Evolutionary conservation across 23 red algal species (phyloP).

Genomic region (Gracilariopsis chorda): DNA sequence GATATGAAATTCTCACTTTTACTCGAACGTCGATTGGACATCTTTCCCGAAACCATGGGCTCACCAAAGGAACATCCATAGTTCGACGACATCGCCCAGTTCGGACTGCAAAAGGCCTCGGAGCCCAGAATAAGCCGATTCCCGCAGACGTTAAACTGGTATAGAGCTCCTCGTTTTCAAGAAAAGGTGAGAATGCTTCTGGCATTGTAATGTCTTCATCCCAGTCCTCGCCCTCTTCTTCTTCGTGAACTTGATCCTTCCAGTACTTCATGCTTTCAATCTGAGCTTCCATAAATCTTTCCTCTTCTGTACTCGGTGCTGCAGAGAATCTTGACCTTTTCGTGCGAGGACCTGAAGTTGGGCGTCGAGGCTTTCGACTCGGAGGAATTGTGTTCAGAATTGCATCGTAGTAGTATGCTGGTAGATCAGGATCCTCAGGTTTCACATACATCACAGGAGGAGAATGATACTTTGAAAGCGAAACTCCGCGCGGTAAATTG

Average conservation of each 20-base stretch:
- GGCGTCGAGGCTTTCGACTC: neutral
- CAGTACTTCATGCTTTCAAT: neutral
- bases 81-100: slow-evolving; percentile 73
- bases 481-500: slow-evolving; percentile 68
- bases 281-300: neutral
- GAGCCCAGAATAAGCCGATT: slow-evolving; percentile 83
- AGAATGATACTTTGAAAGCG: slow-evolving; percentile 66
- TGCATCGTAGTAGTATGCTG: slow-evolving; percentile 87
- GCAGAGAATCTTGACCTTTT: neutral
- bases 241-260: slow-evolving; percentile 8
- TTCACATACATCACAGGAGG: slow-evolving; percentile 72
- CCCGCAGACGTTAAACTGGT: slow-evolving; percentile 71
- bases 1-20: slow-evolving; percentile 92
- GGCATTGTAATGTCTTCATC: slow-evolving; percentile 68
- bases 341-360: neutral
- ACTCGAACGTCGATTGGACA: slow-evolving; percentile 69
- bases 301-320: neutral
- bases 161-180: slow-evolving; percentile 60
- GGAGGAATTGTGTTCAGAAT: slow-evolving; percentile 77
- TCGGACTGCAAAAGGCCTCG: slow-evolving; percentile 73
- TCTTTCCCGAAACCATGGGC: slow-evolving; percentile 72
- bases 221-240: slow-evolving; percentile 36
- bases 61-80: slow-evolving; percentile 82
- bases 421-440: slow-evolving; percentile 81
- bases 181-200: slow-evolving; percentile 46